Evolutionary conservation across 129 eudicot species (phyloP).

Genomic region (Heracleum sosnowskyi): DNA sequence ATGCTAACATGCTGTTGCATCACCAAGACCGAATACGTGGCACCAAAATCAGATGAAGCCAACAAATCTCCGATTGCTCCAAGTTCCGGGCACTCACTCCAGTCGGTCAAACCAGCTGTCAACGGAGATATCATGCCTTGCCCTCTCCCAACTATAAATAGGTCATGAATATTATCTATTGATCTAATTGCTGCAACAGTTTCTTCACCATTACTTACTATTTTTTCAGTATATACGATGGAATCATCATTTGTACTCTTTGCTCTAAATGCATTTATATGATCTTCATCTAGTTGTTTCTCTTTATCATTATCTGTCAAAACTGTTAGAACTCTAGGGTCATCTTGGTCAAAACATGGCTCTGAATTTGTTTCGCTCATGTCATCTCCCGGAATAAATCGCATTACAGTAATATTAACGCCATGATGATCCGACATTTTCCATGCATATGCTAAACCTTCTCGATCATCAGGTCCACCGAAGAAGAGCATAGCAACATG

Average conservation of each 20-base stretch:
- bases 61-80: slow-evolving; percentile 89
- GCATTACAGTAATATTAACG: slow-evolving; percentile 42
- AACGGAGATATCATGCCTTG: slow-evolving; percentile 57
- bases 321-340: slow-evolving; percentile 38
- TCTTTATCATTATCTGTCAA: slow-evolving; percentile 56
- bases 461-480: slow-evolving; percentile 89
- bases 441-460: slow-evolving; percentile 65
- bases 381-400: slow-evolving; percentile 45
- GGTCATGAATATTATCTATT: slow-evolving; percentile 46
- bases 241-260: slow-evolving; percentile 29
- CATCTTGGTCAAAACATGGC: slow-evolving; percentile 8
- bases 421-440: slow-evolving; percentile 64
- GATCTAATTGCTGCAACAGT: slow-evolving; percentile 64
- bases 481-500: slow-evolving; percentile 67
- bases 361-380: neutral
- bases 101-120: slow-evolving; percentile 80
- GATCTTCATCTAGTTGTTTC: slow-evolving; percentile 55
- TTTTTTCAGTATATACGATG: slow-evolving; percentile 31
- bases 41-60: slow-evolving; percentile 75
- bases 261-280: slow-evolving; percentile 44
- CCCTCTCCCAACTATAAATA: slow-evolving; percentile 81
- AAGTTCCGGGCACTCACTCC: slow-evolving; percentile 96
- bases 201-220: slow-evolving; percentile 66
- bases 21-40: slow-evolving; percentile 58
- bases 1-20: slow-evolving; percentile 60